Evolutionary conservation across 2,329 filamentous ascomycete genomes (phyloP), one percentile per base, ranked within the genome.

Genomic region (Graphium sp.): DNA sequence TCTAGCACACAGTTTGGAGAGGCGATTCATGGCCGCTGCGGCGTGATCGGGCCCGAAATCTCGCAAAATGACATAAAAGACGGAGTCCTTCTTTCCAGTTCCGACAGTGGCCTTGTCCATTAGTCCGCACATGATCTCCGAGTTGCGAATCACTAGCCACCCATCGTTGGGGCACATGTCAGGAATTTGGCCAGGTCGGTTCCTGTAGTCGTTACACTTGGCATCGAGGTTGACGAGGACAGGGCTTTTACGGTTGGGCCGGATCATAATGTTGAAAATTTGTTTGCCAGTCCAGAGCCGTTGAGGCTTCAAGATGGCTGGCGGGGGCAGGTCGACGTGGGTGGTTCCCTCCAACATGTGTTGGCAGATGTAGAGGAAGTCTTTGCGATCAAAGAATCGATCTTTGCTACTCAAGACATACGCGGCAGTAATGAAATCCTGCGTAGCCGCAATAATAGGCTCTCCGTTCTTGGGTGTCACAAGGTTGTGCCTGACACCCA

Each of bases 21-120:
- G 59, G 14, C 89, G 69, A 44, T 93, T 95, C 89, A 98, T 98
- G 30, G 81, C 83, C 32, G 73, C 69, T 1, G 87, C 84, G 6
- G 89, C 84, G 32, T 81, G 75, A 31, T 92, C 79, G 2, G 85
- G 81, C 1, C 89, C 89, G 42, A 80, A 98, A 56, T 98, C 89
- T 59, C 89, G 71, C 41, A 95, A 70, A 46, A 98, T 87, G 32
- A 95, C 79, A 45, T 94, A 98, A 46, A 95, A 98, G 13, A 98
- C 75, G 0, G 85, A 94, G 48, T 93, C 87, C 47, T 98, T 98
- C 60, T 95, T 95, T 41, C 89, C 89, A 5, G 82, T 74, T 40
- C 89, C 89, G n/a, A 98, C 82, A 0, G 85, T 95, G 2, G 82
- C 80, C 54, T 98, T 98, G 58, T 98, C 89, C 84, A 95, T 94